Base-by-base conservation (phyloP, 106 monocot species). In the Dendrobium officinale region DNA sequence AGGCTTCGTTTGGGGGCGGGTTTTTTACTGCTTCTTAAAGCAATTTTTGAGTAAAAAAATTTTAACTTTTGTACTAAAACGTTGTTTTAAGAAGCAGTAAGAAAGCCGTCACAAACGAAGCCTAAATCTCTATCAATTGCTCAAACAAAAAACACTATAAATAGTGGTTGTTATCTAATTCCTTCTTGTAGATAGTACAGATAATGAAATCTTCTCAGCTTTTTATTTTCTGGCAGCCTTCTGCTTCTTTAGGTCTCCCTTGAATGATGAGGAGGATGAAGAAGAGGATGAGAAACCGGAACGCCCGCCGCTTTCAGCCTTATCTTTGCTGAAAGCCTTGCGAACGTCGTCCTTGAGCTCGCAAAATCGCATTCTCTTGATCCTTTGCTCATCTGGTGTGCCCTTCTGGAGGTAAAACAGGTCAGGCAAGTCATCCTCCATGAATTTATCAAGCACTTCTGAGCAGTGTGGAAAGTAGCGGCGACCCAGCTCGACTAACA, bases 291-390 rank as follows among this genome's bases (percentile, higher is more conserved):
- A 84, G 48, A 89, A 67, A 6, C 80, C 83, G 0, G 86, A 80
- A 9, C 74, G 81, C 0, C 55, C 64, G 11, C 55, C 64, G 11
- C 61, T 84, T 64, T 73, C 67, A 17, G 87, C 90, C 83, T 89
- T 90, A 47, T 97, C 96, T 80, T 97, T 94, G 86, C 61, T 88
- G 85, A 97, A 97, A n/a, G 96, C 96, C 75, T 81, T 85, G 18
- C 40, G 83, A 13, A 97, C 92, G 26, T 92, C 92, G 9, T 89
- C 94, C 85, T 84, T 97, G 33, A 97, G 86, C 82, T 97, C 94
- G 49, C 89, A 89, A 79, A 89, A 98, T 26, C 97, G 86, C 79
- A 66, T 81, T 48, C 85, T 78, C 80, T 98, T 98, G 48, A 89
- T 84, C 55, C 87, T 86, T 15, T 91, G 94, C 77, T 92, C 92